Evolutionary conservation across 805 yeast genomes (phyloP).

Genomic region (Saturnispora dispora): DNA sequence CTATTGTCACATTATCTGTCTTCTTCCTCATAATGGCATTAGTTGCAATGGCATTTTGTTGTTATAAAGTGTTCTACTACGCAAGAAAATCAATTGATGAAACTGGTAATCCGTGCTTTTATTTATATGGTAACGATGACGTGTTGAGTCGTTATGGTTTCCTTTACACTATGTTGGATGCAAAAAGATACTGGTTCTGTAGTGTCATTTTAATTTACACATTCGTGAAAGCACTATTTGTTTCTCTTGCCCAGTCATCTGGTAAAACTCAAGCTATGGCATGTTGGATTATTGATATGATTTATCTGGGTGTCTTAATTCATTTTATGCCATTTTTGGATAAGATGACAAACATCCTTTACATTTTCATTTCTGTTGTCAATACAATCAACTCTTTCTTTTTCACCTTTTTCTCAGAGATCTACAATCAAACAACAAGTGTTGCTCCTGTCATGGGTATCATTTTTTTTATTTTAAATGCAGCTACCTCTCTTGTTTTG

Average conservation of each 20-base stretch:
- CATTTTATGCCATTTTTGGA: constrained; percentile 69
- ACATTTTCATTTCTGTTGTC: constrained; percentile 64
- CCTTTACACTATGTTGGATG: constrained; percentile 82
- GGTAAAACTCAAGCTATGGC: constrained; percentile 79
- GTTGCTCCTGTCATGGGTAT: constrained; percentile 88
- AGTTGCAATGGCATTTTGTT: constrained; percentile 54
- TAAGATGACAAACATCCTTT: constrained; percentile 69
- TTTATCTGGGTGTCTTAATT: constrained; percentile 55
- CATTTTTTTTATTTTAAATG: constrained; percentile 80
- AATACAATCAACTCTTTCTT: constrained; percentile 72
- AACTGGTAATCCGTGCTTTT: constrained; percentile 77
- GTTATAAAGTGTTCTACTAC: constrained; percentile 51
- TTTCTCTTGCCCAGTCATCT: constrained; percentile 68
- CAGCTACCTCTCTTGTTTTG: constrained; percentile 73
- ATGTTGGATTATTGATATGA: constrained; percentile 66
- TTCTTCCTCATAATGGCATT: constrained; percentile 56
- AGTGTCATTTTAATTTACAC: constrained; percentile 50
- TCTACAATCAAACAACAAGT: constrained; percentile 70
- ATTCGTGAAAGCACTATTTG: constrained; percentile 59
- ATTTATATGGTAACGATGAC: constrained; percentile 68
- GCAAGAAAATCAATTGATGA: constrained; percentile 53
- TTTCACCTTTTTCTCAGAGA: constrained; percentile 75
- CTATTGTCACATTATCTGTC: constrained; percentile 74
- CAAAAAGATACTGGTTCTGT: constrained; percentile 79
- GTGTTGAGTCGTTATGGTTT: constrained; percentile 77